Percentiles rank a stretch among this genome's conserved stretches.
phyloP scores from a whole-genome alignment of 2,329 filamentous ascomycete species.

The Drechslerella dactyloides region DNA sequence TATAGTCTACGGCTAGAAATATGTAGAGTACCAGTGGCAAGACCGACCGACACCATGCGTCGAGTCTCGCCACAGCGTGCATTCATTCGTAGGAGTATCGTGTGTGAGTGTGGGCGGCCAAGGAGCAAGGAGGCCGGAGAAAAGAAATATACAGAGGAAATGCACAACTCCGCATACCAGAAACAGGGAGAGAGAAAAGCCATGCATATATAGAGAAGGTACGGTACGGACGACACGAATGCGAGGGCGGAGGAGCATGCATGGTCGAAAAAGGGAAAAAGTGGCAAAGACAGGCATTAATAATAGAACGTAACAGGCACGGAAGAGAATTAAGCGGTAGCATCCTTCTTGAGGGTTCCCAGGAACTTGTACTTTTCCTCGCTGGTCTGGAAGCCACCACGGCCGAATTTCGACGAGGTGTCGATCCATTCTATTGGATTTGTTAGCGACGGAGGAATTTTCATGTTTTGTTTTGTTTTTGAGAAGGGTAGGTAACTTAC shows the following conservation, averaged over 20 bases:
- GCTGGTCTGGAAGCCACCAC: constrained; percentile 98
- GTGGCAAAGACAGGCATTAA: constrained; percentile 49
- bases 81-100: constrained; percentile 36
- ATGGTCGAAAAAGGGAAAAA: no score
- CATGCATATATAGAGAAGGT: no score
- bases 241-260: constrained; percentile 46
- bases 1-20: neutral
- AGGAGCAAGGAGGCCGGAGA: constrained; percentile 4
- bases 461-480: neutral
- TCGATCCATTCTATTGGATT: constrained; percentile 86
- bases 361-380: constrained; percentile 98
- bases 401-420: constrained; percentile 99
- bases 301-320: constrained; percentile 56
- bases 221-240: constrained; percentile 23
- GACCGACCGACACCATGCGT: neutral
- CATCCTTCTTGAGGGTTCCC: constrained; percentile 99
- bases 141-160: constrained; percentile 48
- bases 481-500: constrained; percentile 29
- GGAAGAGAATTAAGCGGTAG: constrained; percentile 63
- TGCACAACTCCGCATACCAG: constrained; percentile 46
- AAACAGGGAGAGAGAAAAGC: constrained; percentile 17
- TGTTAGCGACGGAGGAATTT: constrained; percentile 16
- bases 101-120: constrained; percentile 34
- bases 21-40: neutral
- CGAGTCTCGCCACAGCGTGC: constrained; percentile 5